phyloP scores from a whole-genome alignment of 495 filamentous ascomycete genomes.

The Bacidia rubella region DNA sequence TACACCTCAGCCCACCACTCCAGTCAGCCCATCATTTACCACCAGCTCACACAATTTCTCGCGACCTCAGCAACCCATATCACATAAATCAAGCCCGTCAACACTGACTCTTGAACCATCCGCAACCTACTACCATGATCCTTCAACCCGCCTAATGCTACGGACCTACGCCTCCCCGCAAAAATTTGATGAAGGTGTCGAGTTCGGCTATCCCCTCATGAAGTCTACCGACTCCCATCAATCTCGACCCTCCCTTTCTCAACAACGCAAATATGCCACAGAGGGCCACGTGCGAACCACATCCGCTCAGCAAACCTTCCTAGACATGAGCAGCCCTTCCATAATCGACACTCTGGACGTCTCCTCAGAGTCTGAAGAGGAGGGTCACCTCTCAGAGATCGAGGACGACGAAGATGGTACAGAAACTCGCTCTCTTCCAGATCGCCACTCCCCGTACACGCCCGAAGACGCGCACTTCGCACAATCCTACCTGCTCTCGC shows the following conservation, averaged over 20 bases:
- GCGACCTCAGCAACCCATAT: conserved; percentile 20
- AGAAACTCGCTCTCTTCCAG: conserved; percentile 26
- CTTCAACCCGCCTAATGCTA: conserved; percentile 74
- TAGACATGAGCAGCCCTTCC: conserved; percentile 30
- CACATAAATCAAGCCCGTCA: conserved; percentile 27
- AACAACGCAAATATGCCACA: conserved; percentile 3
- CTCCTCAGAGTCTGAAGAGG: conserved; percentile 30
- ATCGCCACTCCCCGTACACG: conserved; percentile 29
- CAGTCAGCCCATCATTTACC: conserved; percentile 24
- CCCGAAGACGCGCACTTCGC: conserved; percentile 15
- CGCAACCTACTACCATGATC: conserved; percentile 79
- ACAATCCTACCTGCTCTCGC: conserved; percentile 14
- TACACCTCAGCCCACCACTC: conserved; percentile 1
- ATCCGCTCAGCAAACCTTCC: conserved; percentile 26
- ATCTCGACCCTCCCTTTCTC: conserved; percentile 12
- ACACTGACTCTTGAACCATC: conserved; percentile 52
- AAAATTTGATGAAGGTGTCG: conserved; percentile 89
- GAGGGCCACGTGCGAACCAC: conserved; percentile 10
- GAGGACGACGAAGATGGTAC: conserved; percentile 29
- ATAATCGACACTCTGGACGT: conserved; percentile 22
- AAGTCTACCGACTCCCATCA: conserved; percentile 26
- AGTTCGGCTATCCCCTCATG: conserved; percentile 75
- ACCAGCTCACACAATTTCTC: conserved; percentile 27
- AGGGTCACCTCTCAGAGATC: conserved; percentile 11
- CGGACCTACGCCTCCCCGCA: conserved; percentile 84